Evolutionary conservation across 305 asterid species (phyloP), one percentile per base, ranked within the genome.

Genomic region (Lippia alba): DNA sequence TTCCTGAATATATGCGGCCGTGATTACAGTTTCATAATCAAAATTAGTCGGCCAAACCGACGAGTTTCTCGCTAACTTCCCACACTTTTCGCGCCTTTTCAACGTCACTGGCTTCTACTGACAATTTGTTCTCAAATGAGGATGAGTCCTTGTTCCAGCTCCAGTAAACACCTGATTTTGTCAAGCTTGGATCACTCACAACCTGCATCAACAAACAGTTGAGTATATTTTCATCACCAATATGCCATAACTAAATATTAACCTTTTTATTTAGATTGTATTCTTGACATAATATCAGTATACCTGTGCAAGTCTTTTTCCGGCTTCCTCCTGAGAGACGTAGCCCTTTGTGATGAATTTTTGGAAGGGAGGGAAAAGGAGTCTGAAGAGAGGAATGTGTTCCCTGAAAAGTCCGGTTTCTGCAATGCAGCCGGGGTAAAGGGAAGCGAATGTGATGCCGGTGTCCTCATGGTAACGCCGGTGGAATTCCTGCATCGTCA

Each of bases 151-250:
- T 88, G 83, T 94, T 94, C 99, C 99, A 94, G 89, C 99, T 94
- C 99, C 99, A 94, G 79, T 94, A 94, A 5, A 94, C 97, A 24
- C 99, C 99, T 4, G 99, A 94, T 77, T 94, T 94, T 9, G 97
- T 85, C 87, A 94, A 78, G 84, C 99, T 94, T 58, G 97, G 93
- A 78, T 94, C 97, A 18, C 91, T 83, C 54, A 94, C 97, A 67
- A 91, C 98, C 96, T 93, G 84, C 45, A 76, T 18, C 74, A 64
- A 10, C 76, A 58, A 34, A 56, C 8, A 8, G 36, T 48, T 11
- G 39, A 59, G 10, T 14, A 40, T 56, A n/a, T 36, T 44, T 15
- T 33, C 60, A 15, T 14, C 55, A 64, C 30, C 30, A 24, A 24
- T 1, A 24, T 24, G 30, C 30, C 30, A 1, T 24, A 24, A 36